Conservation (phyloP, 2,329 filamentous ascomycete genomes). For the Ceratocystis variospora region DNA sequence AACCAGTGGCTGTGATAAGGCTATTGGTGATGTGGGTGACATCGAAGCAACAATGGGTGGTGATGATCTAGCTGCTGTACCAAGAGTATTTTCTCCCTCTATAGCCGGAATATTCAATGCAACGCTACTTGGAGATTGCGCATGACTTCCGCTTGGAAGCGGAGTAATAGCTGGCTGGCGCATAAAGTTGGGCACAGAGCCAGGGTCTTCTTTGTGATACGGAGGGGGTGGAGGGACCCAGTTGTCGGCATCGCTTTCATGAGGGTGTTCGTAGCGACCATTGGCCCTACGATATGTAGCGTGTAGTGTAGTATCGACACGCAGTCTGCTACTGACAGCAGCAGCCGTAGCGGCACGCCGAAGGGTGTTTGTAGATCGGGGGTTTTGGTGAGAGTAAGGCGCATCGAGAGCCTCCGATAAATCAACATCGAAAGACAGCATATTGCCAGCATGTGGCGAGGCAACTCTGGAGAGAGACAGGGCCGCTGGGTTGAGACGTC, state of each 20-base stretch:
- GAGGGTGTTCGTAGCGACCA: slow-evolving; percentile 57
- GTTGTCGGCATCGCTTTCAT: slow-evolving; percentile 77
- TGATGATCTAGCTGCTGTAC: background rate
- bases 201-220: slow-evolving; percentile 53
- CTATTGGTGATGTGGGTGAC: slow-evolving; percentile 7
- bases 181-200: slow-evolving; percentile 42
- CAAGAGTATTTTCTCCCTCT: background rate
- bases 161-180: slow-evolving; percentile 35
- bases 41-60: slow-evolving; percentile 1
- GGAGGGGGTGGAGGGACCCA: slow-evolving; percentile 79
- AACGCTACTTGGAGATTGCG: slow-evolving; percentile 2
- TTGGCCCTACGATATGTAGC: slow-evolving; percentile 55
- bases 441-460: slow-evolving; percentile 8
- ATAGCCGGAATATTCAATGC: slow-evolving; percentile 1
- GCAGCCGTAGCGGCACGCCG: slow-evolving; percentile 65
- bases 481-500: slow-evolving; percentile 27
- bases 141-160: slow-evolving; percentile 20
- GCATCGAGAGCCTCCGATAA: slow-evolving; percentile 46
- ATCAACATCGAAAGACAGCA: slow-evolving; percentile 18
- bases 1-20: background rate
- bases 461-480: background rate
- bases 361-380: slow-evolving; percentile 55
- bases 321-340: slow-evolving; percentile 54
- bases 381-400: slow-evolving; percentile 59
- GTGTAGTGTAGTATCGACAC: slow-evolving; percentile 39